Percentiles rank a stretch among this genome's conserved stretches.
Evolutionary conservation across 2,329 filamentous ascomycete species (phyloP).

Genomic region (Trichoderma endophyticum): DNA sequence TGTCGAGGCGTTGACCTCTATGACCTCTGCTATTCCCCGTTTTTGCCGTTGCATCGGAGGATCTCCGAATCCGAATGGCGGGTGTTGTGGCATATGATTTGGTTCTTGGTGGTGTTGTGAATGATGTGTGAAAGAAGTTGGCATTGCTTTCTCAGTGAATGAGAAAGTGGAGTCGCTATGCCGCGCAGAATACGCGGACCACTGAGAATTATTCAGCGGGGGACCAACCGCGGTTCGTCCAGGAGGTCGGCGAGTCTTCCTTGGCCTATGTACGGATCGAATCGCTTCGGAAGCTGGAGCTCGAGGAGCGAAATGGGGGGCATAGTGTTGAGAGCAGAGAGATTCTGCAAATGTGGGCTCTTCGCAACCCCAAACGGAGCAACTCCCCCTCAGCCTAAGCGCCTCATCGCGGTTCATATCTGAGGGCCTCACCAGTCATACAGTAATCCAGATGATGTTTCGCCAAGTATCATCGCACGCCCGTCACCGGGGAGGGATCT

Average conservation of each 20-base stretch:
- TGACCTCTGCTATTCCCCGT: neutral
- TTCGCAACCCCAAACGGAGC: constrained; percentile 6
- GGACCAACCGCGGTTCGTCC: neutral
- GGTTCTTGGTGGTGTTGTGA: neutral
- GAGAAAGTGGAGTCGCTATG: neutral
- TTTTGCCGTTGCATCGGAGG: neutral
- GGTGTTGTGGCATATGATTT: neutral
- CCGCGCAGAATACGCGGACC: neutral
- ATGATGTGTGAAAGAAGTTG: neutral
- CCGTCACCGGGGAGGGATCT: neutral
- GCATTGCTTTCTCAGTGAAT: neutral
- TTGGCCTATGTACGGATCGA: constrained; percentile 15
- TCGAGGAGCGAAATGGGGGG: neutral
- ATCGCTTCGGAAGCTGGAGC: neutral
- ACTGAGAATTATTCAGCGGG: neutral
- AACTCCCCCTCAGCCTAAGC: neutral
- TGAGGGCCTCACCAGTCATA: neutral
- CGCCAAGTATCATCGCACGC: neutral
- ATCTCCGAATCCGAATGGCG: neutral
- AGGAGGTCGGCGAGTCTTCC: constrained; percentile 4
- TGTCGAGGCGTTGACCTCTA: neutral
- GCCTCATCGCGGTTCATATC: constrained; percentile 14
- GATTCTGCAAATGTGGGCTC: neutral
- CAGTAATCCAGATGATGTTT: neutral
- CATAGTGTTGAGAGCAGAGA: constrained; percentile 7